These are phyloP conservation scores for Colletotrichum lini DNA, from an alignment of 2,329 filamentous ascomycete genomes.

Conservation along the genomic window DNA sequence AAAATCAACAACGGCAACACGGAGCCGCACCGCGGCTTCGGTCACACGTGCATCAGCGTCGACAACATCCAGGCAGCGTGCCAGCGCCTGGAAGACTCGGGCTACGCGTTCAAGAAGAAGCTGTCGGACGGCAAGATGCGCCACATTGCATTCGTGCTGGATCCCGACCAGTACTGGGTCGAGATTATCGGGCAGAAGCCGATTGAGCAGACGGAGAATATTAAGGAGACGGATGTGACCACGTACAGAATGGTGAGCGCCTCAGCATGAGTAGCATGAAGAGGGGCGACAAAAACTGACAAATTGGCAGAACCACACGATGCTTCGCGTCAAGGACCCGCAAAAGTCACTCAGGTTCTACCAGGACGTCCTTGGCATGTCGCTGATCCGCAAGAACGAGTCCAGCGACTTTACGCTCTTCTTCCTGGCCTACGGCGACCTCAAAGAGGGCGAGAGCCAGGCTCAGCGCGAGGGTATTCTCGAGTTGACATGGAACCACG, in stretches of 20 bases:
- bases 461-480: conserved; percentile 85
- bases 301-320: conserved; percentile 80
- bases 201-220: conserved; percentile 79
- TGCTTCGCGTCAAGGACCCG: conserved; percentile 92
- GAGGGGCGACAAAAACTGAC: conserved; percentile 1
- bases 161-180: conserved; percentile 91
- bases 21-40: conserved; percentile 88
- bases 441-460: conserved; percentile 67
- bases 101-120: conserved; percentile 96
- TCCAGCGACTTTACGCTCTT: conserved; percentile 88
- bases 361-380: conserved; percentile 91
- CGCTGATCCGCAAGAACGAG: conserved; percentile 80
- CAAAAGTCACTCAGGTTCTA: conserved; percentile 84
- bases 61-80: conserved; percentile 92
- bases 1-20: conserved; percentile 89
- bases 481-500: conserved; percentile 89
- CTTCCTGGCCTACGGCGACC: conserved; percentile 84
- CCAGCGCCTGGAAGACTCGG: conserved; percentile 88
- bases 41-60: conserved; percentile 87
- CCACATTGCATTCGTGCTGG: conserved; percentile 90
- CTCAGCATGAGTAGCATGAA: not conserved
- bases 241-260: conserved; percentile 79
- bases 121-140: conserved; percentile 89
- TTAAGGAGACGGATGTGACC: conserved; percentile 78
- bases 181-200: conserved; percentile 83